Conservation (phyloP, 805 yeast species). For the Hanseniaspora occidentalis region DNA sequence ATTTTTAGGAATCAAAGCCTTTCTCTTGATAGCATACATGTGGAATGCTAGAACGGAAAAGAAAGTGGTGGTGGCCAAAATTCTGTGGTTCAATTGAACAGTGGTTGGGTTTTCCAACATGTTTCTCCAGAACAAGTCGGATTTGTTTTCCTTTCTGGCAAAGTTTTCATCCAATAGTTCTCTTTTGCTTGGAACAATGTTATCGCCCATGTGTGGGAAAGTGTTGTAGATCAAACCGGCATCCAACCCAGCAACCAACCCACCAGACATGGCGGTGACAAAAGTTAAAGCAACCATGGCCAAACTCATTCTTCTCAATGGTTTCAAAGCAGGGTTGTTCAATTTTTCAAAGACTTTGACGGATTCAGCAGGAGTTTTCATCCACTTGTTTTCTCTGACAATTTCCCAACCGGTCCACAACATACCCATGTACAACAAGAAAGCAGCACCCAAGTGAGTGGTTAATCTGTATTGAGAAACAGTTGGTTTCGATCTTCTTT, state of each 20-base stretch:
- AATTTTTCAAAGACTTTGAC: constrained; percentile 42
- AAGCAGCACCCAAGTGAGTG: constrained; percentile 89
- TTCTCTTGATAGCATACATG: constrained; percentile 47
- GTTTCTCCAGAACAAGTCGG: constrained; percentile 86
- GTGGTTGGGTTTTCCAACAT: constrained; percentile 91
- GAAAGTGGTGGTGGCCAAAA: constrained; percentile 73
- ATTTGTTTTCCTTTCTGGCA: constrained; percentile 50
- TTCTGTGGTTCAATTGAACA: constrained; percentile 85
- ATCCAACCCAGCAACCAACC: constrained; percentile 95
- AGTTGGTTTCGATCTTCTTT: constrained; percentile 87
- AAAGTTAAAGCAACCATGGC: constrained; percentile 61
- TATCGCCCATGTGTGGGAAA: constrained; percentile 94
- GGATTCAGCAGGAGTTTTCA: constrained; percentile 50
- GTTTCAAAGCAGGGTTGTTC: constrained; percentile 45
- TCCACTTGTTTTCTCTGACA: constrained; percentile 58
- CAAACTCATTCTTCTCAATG: constrained; percentile 41
- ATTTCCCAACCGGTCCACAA: constrained; percentile 82
- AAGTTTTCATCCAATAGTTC: constrained; percentile 71
- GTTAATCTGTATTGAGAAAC: constrained; percentile 92
- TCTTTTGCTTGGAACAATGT: constrained; percentile 54
- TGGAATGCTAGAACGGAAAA: constrained; percentile 59
- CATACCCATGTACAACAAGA: constrained; percentile 76
- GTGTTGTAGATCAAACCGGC: constrained; percentile 95
- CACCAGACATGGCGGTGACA: constrained; percentile 92
- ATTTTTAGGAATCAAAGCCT: constrained; percentile 40